Conservation (phyloP, 805 yeast genomes). For the Yamadazyma sp. region DNA sequence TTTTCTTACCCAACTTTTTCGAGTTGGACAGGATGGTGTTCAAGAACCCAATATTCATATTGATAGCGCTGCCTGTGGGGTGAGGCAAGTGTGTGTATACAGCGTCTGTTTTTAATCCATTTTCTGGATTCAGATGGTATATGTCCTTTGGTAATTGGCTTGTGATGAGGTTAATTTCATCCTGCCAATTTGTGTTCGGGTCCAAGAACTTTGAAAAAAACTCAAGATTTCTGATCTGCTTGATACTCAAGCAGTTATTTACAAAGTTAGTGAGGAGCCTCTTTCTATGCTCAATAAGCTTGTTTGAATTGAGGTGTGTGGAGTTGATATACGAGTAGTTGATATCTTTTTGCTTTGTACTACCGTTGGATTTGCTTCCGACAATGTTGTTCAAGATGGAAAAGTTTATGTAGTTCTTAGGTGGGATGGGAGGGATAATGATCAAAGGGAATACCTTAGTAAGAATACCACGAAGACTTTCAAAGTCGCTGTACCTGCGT, state of each 20-base stretch:
- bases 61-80: conserved; percentile 26
- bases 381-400: conserved; percentile 35
- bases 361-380: conserved; percentile 13
- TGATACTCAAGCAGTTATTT: conserved; percentile 65
- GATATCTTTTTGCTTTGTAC: conserved; percentile 10
- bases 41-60: conserved; percentile 34
- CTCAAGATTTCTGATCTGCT: conserved; percentile 54
- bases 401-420: conserved; percentile 41
- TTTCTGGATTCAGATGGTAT: conserved; percentile 45
- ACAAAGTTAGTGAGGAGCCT: conserved; percentile 75
- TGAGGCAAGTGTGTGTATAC: conserved; percentile 35
- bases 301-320: conserved; percentile 37
- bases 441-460: conserved; percentile 74
- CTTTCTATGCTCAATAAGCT: conserved; percentile 53
- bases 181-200: conserved; percentile 83
- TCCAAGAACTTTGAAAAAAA: conserved; percentile 79
- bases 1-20: conserved; percentile 26
- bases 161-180: conserved; percentile 46
- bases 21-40: conserved; percentile 24
- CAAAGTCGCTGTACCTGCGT: conserved; percentile 86
- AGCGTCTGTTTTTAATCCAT: conserved; percentile 38
- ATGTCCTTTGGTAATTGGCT: conserved; percentile 42
- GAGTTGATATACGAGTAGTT: conserved; percentile 39
- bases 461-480: conserved; percentile 70
- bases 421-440: conserved; percentile 91